Evolutionary conservation across 768 basidiomycete genomes (phyloP), one percentile per base, ranked within the genome.

Genomic region (Imleria badia): DNA sequence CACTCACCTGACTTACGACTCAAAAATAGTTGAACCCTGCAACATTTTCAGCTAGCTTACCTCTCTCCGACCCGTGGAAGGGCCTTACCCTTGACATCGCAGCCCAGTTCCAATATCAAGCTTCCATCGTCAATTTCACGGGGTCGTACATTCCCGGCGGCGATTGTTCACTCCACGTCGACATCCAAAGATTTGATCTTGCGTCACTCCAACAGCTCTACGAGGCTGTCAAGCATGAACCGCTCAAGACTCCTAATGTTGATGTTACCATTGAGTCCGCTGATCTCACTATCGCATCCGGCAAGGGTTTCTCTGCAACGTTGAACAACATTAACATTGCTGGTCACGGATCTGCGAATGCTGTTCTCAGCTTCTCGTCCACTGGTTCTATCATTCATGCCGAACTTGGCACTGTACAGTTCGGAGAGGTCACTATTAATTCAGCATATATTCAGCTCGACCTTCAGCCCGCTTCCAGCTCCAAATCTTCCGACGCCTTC

Each of bases 251-350:
- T 31, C 54, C 54, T 9, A 36, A 23, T 3, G 41, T 54, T 11
- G 42, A 49, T 20, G 54, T 54, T 19, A 49, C 54, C 23, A 54
- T 54, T 9, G 33, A 45, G 35, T 49, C 54, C 15, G 54, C 48
- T 14, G 48, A 44, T n/a, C 19, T 54, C n/a, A 36, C 41, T 11
- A 31, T 54, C 13, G 34, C 20, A 11, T 49, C 54, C 13, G 20
- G 15, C 15, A 30, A 39, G 6, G 54, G 54, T 14, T 54, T 54
- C 20, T 54, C 54, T 38, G 41, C 41, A 17, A 44, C 20, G 9
- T 23, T 54, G 42, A 39, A 41, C 12, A 45, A 54, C 14, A 20
- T 54, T 19, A 44, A 19, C 5, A 49, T 54, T 15, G 54, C 41
- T 4, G 54, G 54, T 23, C 43, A 49, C 9, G 29, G 34, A 38